Percentiles rank a stretch among this genome's conserved stretches.
These are phyloP conservation scores for Lachancea waltii DNA, from an alignment of 805 yeast genomes.

Conservation along the genomic window DNA sequence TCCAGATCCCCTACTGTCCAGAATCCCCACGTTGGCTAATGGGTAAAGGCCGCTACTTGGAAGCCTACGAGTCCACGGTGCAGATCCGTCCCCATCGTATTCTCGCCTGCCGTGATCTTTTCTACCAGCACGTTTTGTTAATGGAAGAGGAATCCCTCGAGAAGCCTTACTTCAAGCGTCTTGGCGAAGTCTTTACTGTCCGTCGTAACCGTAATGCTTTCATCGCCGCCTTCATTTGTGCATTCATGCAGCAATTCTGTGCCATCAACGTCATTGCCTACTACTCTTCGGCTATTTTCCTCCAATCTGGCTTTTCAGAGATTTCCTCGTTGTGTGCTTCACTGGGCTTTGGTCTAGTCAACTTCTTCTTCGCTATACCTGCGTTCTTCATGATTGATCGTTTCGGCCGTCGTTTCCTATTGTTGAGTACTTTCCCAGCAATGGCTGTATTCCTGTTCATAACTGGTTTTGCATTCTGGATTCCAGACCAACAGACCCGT, in stretches of 20 bases:
- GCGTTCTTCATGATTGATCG: constrained; percentile 75
- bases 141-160: constrained; percentile 52
- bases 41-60: constrained; percentile 59
- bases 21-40: constrained; percentile 74
- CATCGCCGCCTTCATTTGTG: constrained; percentile 70
- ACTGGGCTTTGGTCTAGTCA: constrained; percentile 80
- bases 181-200: constrained; percentile 55
- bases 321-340: constrained; percentile 68
- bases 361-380: constrained; percentile 75
- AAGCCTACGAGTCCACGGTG: constrained; percentile 47
- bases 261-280: constrained; percentile 86
- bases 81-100: constrained; percentile 45
- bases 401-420: constrained; percentile 62
- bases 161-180: constrained; percentile 41
- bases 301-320: constrained; percentile 56
- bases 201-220: constrained; percentile 83
- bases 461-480: constrained; percentile 70
- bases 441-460: constrained; percentile 54
- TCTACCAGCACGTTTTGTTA: constrained; percentile 59
- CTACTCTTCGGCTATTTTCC: constrained; percentile 72
- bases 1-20: constrained; percentile 61
- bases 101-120: constrained; percentile 64
- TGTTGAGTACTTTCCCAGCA: constrained; percentile 55
- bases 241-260: constrained; percentile 89
- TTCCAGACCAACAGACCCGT: constrained; percentile 46